phyloP scores from a whole-genome alignment of 208 protist species.

The Acanthamoeba sp. region DNA sequence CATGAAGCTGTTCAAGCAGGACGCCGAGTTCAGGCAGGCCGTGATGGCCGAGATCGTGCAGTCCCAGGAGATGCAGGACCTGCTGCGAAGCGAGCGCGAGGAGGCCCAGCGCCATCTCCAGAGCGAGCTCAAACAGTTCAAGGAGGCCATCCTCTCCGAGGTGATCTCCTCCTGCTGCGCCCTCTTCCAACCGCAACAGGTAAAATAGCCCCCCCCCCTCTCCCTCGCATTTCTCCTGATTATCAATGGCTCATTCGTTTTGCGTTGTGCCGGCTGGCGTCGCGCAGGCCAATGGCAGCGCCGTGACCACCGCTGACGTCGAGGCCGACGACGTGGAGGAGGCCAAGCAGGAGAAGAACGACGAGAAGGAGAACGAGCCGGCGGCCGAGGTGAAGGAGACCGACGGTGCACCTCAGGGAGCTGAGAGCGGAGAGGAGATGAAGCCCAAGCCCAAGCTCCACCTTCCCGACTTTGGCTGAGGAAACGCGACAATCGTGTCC shows the following conservation, averaged over 20 bases:
- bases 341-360: not conserved
- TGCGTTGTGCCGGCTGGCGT: no score
- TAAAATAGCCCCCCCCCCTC: not conserved
- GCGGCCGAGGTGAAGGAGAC: not conserved
- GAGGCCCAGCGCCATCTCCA: not conserved
- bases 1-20: conserved; percentile 12
- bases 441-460: not conserved
- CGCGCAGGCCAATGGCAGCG: no score
- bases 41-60: not conserved
- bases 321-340: no score
- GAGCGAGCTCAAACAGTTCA: conserved; percentile 8
- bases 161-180: not conserved
- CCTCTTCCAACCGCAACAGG: not conserved
- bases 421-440: not conserved
- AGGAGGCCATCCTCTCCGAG: not conserved
- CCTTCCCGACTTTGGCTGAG: not conserved
- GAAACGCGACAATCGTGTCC: no score
- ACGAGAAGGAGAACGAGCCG: not conserved
- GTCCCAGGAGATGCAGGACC: conserved; percentile 1
- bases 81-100: conserved; percentile 9
- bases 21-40: conserved; percentile 6
- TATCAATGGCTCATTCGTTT: no score
- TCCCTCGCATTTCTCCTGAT: no score
- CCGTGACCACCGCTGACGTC: not conserved
- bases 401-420: no score